Evolutionary conservation across 225 moss, liverwort and hornwort species (phyloP), one percentile per base, ranked within the genome.

Genomic region (Marchantia paleacea): DNA sequence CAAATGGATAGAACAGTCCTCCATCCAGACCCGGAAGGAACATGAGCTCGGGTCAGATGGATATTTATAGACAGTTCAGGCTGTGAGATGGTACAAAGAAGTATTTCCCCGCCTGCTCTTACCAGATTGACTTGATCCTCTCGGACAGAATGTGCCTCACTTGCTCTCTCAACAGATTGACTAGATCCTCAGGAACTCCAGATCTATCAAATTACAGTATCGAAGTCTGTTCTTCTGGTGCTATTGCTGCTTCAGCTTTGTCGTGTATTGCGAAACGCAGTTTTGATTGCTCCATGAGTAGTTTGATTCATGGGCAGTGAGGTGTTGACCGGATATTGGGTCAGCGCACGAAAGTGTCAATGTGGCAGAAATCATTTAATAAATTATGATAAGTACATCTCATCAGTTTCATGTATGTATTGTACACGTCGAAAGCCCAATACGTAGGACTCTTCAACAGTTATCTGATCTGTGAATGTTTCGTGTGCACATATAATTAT

Each of bases 321-420:
- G 55, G 3, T 29, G 54, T 8, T 13, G 14, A 55, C 8, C 4
- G 22, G 13, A 68, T 68, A 68, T 68, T 15, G 29, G 1, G 18
- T 24, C 74, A 74, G 55, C 55, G 52, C 74, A 74, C 24, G 8
- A n/a, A 74, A 54, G 18, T 74, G 74, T 55, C n/a, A 52, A 0
- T 72, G 13, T 72, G 8, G 24, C 10, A 12, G 8, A n/a, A 55
- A 74, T 73, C 51, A 55, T 15, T 15, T 15, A 54, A 12, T 55
- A 29, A 54, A 55, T 29, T 24, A 65, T 25, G 7, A 57, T 57
- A 57, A 65, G 6, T 65, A 24, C n/a, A 24, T 65, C 25, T 65
- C 65, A 65, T 65, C 65, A 65, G 6, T 20, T 65, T 28, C 10
- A 7, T 57, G 57, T 12, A 12, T 57, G 39, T 39, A 39, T 39